Percentiles rank a stretch among this genome's conserved stretches.
Conservation (phyloP, 805 yeast genomes). For the Yarrowia bubula region DNA sequence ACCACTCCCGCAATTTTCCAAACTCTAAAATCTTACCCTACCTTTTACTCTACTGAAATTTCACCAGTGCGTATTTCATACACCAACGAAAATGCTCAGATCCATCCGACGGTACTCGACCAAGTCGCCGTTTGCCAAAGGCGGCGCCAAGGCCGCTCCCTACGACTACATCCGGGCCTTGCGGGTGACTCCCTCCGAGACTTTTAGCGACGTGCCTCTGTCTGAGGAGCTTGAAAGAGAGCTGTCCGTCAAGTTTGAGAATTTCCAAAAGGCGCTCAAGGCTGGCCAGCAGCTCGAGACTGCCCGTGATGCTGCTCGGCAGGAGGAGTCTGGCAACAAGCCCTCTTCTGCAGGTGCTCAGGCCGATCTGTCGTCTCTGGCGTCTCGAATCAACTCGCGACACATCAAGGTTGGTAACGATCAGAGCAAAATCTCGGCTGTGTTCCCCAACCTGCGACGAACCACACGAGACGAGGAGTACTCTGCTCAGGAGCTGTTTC, state of each 20-base stretch:
- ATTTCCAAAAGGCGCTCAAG: conserved; percentile 32
- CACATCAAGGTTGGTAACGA: conserved; percentile 28
- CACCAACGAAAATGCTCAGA: neutral
- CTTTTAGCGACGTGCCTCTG: conserved; percentile 30
- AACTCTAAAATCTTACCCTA: neutral
- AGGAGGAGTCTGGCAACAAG: neutral
- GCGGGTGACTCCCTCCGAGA: conserved; percentile 28
- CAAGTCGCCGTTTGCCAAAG: conserved; percentile 18
- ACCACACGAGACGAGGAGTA: conserved; percentile 64
- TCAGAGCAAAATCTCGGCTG: conserved; percentile 28
- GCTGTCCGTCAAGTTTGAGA: conserved; percentile 36
- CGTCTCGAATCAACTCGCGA: conserved; percentile 22
- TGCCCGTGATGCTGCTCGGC: neutral
- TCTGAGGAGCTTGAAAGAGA: conserved; percentile 37
- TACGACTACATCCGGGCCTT: conserved; percentile 7
- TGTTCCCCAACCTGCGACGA: conserved; percentile 62
- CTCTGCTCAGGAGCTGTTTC: conserved; percentile 70
- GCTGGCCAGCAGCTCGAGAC: conserved; percentile 6
- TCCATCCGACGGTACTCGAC: conserved; percentile 26
- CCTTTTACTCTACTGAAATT: neutral
- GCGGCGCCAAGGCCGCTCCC: neutral
- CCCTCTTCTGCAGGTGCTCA: neutral
- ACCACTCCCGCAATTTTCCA: neutral
- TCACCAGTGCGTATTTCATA: neutral
- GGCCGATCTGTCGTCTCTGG: conserved; percentile 1